phyloP scores from a whole-genome alignment of 1,139 yeast genomes.

The Sugiyamaella japonica region DNA sequence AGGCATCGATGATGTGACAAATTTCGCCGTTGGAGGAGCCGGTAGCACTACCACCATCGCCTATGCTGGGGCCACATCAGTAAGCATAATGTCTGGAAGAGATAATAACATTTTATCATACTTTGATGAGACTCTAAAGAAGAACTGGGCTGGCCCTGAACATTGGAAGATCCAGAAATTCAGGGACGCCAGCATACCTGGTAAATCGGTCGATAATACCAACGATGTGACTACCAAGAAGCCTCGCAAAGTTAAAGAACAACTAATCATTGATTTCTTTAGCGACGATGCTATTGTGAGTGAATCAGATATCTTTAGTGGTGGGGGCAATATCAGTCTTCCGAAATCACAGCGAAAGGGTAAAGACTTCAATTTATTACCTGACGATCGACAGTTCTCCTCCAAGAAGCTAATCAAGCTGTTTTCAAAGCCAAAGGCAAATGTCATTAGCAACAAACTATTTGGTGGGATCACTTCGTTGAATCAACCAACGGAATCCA shows the following conservation, averaged over 20 bases:
- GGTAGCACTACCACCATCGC: conserved; percentile 14
- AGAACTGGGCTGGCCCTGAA: conserved; percentile 89
- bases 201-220: conserved; percentile 26
- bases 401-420: conserved; percentile 67
- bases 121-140: conserved; percentile 67
- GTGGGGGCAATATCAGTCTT: conserved; percentile 46
- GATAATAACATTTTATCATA: conserved; percentile 65
- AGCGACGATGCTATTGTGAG: conserved; percentile 46
- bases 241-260: conserved; percentile 34
- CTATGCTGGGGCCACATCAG: conserved; percentile 11
- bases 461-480: conserved; percentile 12
- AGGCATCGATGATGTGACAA: conserved; percentile 30
- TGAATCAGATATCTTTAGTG: conserved; percentile 53
- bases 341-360: conserved; percentile 48
- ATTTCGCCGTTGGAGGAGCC: conserved; percentile 20
- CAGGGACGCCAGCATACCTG: conserved; percentile 38
- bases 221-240: conserved; percentile 25
- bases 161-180: conserved; percentile 84
- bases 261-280: conserved; percentile 53
- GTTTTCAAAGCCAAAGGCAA: conserved; percentile 62
- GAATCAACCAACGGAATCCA: neutral
- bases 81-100: conserved; percentile 14
- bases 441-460: conserved; percentile 22
- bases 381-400: conserved; percentile 73
- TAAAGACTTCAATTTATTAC: conserved; percentile 53